Conservation (phyloP, 2,329 filamentous ascomycete genomes). For the Fusarium lateritium region DNA sequence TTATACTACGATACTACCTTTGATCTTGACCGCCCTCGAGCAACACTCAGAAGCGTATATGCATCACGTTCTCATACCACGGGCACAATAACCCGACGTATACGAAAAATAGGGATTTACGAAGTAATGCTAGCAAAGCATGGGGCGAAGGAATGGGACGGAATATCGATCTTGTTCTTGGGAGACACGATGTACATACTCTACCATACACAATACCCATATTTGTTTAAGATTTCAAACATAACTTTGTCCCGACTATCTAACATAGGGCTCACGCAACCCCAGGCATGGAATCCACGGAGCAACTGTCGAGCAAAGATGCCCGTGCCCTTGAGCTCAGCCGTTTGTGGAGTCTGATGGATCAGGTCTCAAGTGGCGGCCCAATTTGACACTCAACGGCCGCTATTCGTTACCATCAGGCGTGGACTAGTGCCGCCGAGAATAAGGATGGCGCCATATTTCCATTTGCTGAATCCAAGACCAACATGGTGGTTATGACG, state of each 20-base stretch:
- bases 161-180: slow-evolving; percentile 23
- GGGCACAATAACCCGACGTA: slow-evolving; percentile 26
- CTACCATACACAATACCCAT: slow-evolving; percentile 43
- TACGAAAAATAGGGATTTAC: slow-evolving; percentile 36
- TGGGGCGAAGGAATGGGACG: slow-evolving; percentile 11
- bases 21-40: slow-evolving; percentile 9
- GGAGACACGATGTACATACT: slow-evolving; percentile 35
- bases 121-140: slow-evolving; percentile 42
- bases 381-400: slow-evolving; percentile 28
- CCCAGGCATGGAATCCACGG: background rate
- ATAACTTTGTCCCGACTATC: background rate
- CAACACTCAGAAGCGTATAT: slow-evolving; percentile 18
- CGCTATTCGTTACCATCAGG: slow-evolving; percentile 28
- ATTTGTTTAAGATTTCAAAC: slow-evolving; percentile 36
- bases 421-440: slow-evolving; percentile 14
- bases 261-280: background rate
- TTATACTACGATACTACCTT: slow-evolving; percentile 19
- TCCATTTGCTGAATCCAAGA: background rate
- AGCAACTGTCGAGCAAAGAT: background rate
- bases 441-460: slow-evolving; percentile 15
- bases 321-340: background rate
- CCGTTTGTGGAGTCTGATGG: slow-evolving; percentile 8
- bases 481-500: background rate
- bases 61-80: slow-evolving; percentile 22
- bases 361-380: slow-evolving; percentile 13